Evolutionary conservation across 345 rosid species (phyloP).

Genomic region (Aquilaria malaccensis): DNA sequence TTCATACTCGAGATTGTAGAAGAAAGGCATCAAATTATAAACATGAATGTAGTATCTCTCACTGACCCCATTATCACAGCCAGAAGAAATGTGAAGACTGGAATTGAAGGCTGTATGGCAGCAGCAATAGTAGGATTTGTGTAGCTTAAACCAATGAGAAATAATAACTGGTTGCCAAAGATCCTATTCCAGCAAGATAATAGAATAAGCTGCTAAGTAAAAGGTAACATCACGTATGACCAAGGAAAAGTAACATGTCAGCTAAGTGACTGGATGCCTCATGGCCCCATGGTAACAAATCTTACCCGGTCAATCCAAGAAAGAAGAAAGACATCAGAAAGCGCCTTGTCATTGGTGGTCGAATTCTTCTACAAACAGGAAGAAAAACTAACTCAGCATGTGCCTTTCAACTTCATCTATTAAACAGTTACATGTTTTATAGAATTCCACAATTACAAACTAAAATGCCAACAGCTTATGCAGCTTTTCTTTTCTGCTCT

Average conservation of each 20-base stretch:
- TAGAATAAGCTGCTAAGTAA: slow-evolving; percentile 2
- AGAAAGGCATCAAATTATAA: slow-evolving; percentile 17
- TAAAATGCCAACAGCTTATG: too few species aligned
- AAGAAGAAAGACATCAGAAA: slow-evolving; percentile 71
- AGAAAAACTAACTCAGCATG: slow-evolving; percentile 11
- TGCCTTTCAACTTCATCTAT: too few species aligned
- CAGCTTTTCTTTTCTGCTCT: too few species aligned
- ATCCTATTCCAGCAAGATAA: slow-evolving; percentile 46
- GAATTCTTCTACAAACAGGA: slow-evolving; percentile 52
- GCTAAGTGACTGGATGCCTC: slow-evolving; percentile 2
- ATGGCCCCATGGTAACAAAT: slow-evolving; percentile 9
- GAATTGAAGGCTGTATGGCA: slow-evolving; percentile 95
- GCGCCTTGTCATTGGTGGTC: slow-evolving; percentile 65
- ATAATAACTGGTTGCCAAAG: slow-evolving; percentile 93
- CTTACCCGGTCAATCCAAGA: slow-evolving; percentile 89
- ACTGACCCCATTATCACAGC: slow-evolving; percentile 92
- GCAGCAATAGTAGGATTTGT: slow-evolving; percentile 99
- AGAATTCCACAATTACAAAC: too few species aligned
- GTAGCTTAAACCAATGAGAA: slow-evolving; percentile 91
- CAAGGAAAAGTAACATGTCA: slow-evolving; percentile 7
- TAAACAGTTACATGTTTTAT: too few species aligned
- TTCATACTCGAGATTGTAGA: slow-evolving; percentile 12
- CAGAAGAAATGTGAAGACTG: slow-evolving; percentile 88
- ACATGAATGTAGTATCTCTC: slow-evolving; percentile 5
- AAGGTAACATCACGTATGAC: slow-evolving; percentile 9